These are phyloP conservation scores for Neostapfia colusana DNA, from an alignment of 176 grass and related monocot genomes.

Conservation along the genomic window DNA sequence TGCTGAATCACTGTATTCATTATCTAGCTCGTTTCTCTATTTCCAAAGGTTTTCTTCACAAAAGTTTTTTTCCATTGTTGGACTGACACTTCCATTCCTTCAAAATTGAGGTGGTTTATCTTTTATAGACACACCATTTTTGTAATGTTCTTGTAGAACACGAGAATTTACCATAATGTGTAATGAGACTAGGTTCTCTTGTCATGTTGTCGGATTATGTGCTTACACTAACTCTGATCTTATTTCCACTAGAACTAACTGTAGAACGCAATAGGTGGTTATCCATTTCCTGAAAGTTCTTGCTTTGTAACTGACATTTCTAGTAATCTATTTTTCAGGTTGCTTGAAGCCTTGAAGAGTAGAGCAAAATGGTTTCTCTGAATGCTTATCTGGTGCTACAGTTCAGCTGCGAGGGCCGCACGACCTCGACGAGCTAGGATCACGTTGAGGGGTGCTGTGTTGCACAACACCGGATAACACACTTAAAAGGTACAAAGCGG, in stretches of 20 bases:
- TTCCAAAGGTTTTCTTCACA: too few species aligned
- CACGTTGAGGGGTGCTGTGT: too few species aligned
- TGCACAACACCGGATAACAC: too few species aligned
- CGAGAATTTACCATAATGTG: neutral
- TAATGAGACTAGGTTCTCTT: neutral
- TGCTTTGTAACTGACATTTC: neutral
- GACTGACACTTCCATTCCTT: too few species aligned
- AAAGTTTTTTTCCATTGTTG: too few species aligned
- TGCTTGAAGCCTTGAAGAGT: conserved; percentile 49
- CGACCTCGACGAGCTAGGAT: too few species aligned
- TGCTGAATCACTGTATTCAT: neutral
- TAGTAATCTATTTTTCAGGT: conserved; percentile 36
- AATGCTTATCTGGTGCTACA: too few species aligned
- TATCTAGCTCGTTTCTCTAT: neutral
- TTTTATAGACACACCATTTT: neutral
- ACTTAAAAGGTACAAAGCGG: too few species aligned
- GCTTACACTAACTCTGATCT: neutral
- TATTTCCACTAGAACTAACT: neutral
- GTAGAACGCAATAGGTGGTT: neutral
- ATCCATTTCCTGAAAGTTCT: neutral
- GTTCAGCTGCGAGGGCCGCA: too few species aligned
- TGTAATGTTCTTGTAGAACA: neutral
- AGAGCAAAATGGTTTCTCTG: conserved; percentile 48
- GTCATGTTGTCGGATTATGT: neutral
- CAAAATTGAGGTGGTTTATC: neutral